Conservation (phyloP, 495 filamentous ascomycete species). For the Penicillium antarcticum region DNA sequence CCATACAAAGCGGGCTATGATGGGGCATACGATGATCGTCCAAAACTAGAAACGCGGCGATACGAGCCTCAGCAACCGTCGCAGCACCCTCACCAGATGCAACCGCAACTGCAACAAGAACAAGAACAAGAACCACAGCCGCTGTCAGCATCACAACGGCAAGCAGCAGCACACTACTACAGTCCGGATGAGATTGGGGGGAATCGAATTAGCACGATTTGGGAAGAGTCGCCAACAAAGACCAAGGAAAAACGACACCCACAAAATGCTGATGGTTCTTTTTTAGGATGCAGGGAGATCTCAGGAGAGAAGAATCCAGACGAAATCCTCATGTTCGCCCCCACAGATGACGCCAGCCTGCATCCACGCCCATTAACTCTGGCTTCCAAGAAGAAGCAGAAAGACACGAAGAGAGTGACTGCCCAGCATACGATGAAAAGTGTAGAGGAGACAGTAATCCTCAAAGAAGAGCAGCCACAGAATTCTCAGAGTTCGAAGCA, state of each 20-base stretch:
- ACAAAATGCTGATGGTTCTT: slow-evolving; percentile 37
- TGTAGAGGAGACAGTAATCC: slow-evolving; percentile 15
- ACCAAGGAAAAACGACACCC: slow-evolving; percentile 19
- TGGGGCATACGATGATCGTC: slow-evolving; percentile 22
- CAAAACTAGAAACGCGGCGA: not conserved
- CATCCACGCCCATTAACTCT: slow-evolving; percentile 24
- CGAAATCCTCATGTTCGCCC: slow-evolving; percentile 39
- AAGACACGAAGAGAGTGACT: slow-evolving; percentile 14
- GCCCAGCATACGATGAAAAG: slow-evolving; percentile 8
- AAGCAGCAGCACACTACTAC: slow-evolving; percentile 27
- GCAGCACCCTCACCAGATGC: not conserved
- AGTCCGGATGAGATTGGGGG: slow-evolving; percentile 44
- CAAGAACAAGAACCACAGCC: too few relatives aligned
- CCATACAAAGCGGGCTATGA: slow-evolving; percentile 24
- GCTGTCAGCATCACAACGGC: not conserved
- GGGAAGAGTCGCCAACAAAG: slow-evolving; percentile 33
- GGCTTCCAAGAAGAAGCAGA: slow-evolving; percentile 23
- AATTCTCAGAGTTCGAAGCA: slow-evolving; percentile 43
- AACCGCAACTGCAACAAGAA: not conserved
- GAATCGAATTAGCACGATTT: slow-evolving; percentile 37
- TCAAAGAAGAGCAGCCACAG: slow-evolving; percentile 32
- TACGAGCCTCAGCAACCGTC: slow-evolving; percentile 1
- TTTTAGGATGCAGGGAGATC: slow-evolving; percentile 48
- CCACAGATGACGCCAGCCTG: slow-evolving; percentile 24
- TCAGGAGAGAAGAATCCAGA: slow-evolving; percentile 37